Base-by-base conservation (phyloP, 129 eudicot genomes). In the Ambrosia artemisiifolia region DNA sequence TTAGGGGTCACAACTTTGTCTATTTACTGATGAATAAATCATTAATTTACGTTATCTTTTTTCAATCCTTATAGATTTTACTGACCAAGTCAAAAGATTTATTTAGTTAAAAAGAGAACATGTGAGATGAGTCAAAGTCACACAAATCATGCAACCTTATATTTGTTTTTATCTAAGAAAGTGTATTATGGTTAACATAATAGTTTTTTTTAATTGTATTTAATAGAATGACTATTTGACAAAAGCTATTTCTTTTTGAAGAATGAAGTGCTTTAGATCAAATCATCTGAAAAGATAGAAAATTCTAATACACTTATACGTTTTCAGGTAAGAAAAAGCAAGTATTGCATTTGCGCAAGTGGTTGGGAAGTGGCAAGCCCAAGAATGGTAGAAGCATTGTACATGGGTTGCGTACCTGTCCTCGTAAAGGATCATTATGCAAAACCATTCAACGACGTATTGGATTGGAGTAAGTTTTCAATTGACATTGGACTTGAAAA, bases 291-390 rank as follows among this genome's bases (percentile, higher is more conserved):
- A 24, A 24, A 24, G 1, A 0, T 0, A 0, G 16, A 6, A 51
- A 16, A 51, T 7, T 20, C 10, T 16, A 50, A 50, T 8, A 16
- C 2, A 50, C 56, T 5, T 6, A 5, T 16, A 50, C 16, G 9
- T 51, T 51, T 4, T 0, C 20, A 51, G 94, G 50, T 92, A 70
- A 69, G 85, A 46, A 75, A 80, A 54, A 73, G 84, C 81, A 83
- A 74, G 72, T 92, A 75, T 68, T 88, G 97, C 85, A 80, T 92
- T 24, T 92, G 96, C 60, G 94, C 96, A 1, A 92, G 97, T 17
- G 96, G 97, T 6, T 86, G 84, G 66, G 97, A 92, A 36, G 97
- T 92, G 42, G 94, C 96, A 0, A 92, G 97, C 76, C 96, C 96
- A 4, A 66, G 97, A 40, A 84, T 92, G 88, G 96, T 88, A 5